Evolutionary conservation across 106 monocot genomes (phyloP), one percentile per base, ranked within the genome.

Genomic region (Iris macrosiphon): DNA sequence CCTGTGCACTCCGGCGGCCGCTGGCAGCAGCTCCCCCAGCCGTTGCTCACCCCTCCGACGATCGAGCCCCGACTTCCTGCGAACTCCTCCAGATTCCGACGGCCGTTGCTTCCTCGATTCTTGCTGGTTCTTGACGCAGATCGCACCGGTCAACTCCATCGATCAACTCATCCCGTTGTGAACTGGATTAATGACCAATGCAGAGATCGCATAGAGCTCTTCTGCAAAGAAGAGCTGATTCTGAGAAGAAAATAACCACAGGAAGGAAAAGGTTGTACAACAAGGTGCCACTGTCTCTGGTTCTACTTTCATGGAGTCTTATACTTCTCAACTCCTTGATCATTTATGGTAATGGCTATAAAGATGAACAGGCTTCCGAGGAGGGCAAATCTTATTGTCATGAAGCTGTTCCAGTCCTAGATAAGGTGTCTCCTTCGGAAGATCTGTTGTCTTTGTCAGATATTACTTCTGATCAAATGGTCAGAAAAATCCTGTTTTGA

Each of bases 131-230:
- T n/a, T n/a, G n/a, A n/a, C n/a, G n/a, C n/a, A n/a, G n/a, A n/a
- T n/a, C n/a, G n/a, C n/a, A n/a, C n/a, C n/a, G n/a, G n/a, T n/a
- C n/a, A n/a, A n/a, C n/a, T n/a, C n/a, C n/a, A n/a, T n/a, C n/a
- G n/a, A n/a, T n/a, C n/a, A n/a, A n/a, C n/a, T n/a, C n/a, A n/a
- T n/a, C n/a, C n/a, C n/a, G 56, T 4, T 57, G 8, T 25, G 10
- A 23, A 39, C 24, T 57, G 56, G 56, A 40, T 40, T 25, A 15
- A 40, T 57, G 56, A 57, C 23, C 56, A 24, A 57, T 57, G 56
- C 37, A 57, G 39, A 57, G 15, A 57, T 40, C 24, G 14, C 23
- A 39, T 57, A 57, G 40, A 57, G 56, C 56, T 57, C 56, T 57
- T 39, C 38, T 57, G 20, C 56, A 15, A 18, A 57, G 39, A 37